A percentile compares a stretch with the other conserved stretches of the same genome.
phyloP scores from a whole-genome alignment of 257 asterid genomes.

The Solanum sejunctum region DNA sequence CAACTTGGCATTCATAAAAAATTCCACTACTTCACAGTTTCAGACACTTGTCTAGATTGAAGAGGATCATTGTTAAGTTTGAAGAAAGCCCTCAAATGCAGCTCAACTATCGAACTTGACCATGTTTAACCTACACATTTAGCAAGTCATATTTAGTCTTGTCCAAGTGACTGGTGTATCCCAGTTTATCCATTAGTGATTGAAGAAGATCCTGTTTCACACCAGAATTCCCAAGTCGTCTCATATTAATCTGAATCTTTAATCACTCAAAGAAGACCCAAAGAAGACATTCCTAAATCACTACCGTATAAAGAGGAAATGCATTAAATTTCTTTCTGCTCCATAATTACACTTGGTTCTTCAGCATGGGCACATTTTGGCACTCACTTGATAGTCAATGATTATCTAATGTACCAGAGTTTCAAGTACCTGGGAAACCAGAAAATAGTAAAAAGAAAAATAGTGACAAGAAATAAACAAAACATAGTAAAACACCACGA shows the following conservation, averaged over 20 bases:
- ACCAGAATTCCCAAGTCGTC: neutral
- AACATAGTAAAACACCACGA: neutral
- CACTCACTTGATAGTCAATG: neutral
- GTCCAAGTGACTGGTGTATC: neutral
- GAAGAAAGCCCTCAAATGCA: neutral
- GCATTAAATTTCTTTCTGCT: neutral
- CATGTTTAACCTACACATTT: neutral
- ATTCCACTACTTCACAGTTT: neutral
- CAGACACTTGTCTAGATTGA: neutral
- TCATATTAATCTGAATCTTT: neutral
- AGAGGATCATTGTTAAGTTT: neutral
- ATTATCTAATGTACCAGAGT: neutral
- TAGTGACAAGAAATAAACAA: neutral
- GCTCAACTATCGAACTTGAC: neutral
- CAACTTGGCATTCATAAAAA: neutral
- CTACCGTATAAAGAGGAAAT: neutral
- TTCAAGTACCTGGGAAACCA: neutral
- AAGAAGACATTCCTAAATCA: neutral
- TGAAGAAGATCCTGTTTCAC: neutral
- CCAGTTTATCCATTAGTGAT: neutral
- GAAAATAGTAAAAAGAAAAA: neutral
- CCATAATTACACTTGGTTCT: neutral
- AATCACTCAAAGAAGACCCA: neutral
- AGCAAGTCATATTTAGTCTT: neutral
- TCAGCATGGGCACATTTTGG: neutral